phyloP scores from a whole-genome alignment of 148 eudicot species.

The Chenopodium quinoa region DNA sequence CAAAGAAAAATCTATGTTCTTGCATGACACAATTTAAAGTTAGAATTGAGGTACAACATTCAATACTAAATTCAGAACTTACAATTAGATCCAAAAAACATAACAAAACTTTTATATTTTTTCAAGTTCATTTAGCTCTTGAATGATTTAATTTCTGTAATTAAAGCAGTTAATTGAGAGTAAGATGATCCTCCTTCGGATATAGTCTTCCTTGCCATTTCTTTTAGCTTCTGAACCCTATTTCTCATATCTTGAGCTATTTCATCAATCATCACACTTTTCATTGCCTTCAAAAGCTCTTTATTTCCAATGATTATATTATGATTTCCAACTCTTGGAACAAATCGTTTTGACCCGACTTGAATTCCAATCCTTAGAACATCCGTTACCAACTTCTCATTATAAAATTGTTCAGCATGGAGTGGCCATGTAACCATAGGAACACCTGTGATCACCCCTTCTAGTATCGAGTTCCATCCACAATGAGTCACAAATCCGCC shows the following conservation, averaged over 20 bases:
- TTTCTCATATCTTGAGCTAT: constrained; percentile 40
- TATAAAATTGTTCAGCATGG: constrained; percentile 26
- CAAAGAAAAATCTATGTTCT: too few species aligned
- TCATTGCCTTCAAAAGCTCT: constrained; percentile 30
- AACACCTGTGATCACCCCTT: constrained; percentile 17
- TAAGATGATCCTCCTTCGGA: constrained; percentile 50
- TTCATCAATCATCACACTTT: constrained; percentile 32
- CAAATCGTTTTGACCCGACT: constrained; percentile 38
- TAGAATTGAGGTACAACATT: too few species aligned
- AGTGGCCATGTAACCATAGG: constrained; percentile 30
- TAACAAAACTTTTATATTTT: too few species aligned
- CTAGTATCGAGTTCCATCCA: constrained; percentile 29
- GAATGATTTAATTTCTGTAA: constrained; percentile 28
- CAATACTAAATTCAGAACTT: too few species aligned
- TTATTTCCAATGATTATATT: not conserved
- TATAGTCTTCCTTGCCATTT: constrained; percentile 41
- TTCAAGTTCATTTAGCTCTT: not conserved
- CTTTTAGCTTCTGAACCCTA: constrained; percentile 23
- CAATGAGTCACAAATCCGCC: constrained; percentile 29
- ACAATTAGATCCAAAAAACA: too few species aligned
- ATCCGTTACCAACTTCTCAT: constrained; percentile 22
- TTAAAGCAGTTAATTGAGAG: constrained; percentile 27
- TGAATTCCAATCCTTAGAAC: constrained; percentile 32
- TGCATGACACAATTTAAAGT: too few species aligned
- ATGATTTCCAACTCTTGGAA: not conserved